These are phyloP conservation scores for Nothophytophthora sp. DNA, from an alignment of 352 stramenopile species.

Conservation along the genomic window DNA sequence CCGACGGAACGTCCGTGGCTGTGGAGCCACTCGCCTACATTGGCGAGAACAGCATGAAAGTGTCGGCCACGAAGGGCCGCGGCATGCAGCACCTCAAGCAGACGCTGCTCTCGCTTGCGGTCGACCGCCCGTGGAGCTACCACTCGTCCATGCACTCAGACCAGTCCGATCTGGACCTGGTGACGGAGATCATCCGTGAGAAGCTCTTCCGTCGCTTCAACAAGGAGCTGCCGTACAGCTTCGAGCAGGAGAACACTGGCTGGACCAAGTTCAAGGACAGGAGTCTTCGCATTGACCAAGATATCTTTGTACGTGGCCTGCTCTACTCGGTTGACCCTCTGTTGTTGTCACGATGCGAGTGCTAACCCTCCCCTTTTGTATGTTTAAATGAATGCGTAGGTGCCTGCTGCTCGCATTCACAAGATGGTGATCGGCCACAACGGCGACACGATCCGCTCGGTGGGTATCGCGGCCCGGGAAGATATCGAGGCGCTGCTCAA, in stretches of 20 bases:
- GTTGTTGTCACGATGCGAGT: too few relatives aligned
- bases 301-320: slow-evolving; percentile 75
- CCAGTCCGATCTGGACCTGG: slow-evolving; percentile 78
- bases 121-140: slow-evolving; percentile 82
- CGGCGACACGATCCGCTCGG: slow-evolving; percentile 71
- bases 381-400: slow-evolving; percentile 25
- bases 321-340: too few relatives aligned
- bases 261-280: slow-evolving; percentile 89
- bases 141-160: slow-evolving; percentile 88
- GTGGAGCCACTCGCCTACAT: slow-evolving; percentile 73
- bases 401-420: slow-evolving; percentile 68
- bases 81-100: slow-evolving; percentile 69
- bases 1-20: slow-evolving; percentile 47
- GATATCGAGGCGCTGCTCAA: slow-evolving; percentile 81
- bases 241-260: slow-evolving; percentile 83
- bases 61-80: slow-evolving; percentile 75
- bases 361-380: background rate
- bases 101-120: slow-evolving; percentile 63
- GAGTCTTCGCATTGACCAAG: slow-evolving; percentile 86
- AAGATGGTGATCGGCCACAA: slow-evolving; percentile 85
- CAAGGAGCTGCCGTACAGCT: slow-evolving; percentile 84
- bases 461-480: slow-evolving; percentile 69
- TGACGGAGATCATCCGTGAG: slow-evolving; percentile 88
- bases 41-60: slow-evolving; percentile 71
- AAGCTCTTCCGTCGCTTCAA: slow-evolving; percentile 90